Percentiles rank a stretch among this genome's conserved stretches.
Evolutionary conservation across 352 stramenopile genomes (phyloP).

Genomic region (Globisporangium nodosum): DNA sequence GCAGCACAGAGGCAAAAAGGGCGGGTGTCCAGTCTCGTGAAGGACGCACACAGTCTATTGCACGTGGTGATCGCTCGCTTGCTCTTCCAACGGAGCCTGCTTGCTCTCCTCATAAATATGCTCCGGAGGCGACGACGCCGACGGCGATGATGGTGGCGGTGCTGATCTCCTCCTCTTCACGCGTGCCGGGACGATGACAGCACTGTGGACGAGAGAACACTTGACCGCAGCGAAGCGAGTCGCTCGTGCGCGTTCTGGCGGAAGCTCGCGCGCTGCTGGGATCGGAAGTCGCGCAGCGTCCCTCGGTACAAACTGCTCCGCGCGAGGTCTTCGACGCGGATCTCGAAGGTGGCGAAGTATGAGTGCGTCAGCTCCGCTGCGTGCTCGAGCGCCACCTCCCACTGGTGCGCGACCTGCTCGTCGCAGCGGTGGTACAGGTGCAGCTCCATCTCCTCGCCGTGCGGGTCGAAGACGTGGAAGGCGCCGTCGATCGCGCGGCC

Average conservation of each 20-base stretch:
- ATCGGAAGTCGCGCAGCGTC: constrained; percentile 45
- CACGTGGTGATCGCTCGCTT: not conserved
- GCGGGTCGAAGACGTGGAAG: constrained; percentile 31
- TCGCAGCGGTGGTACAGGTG: constrained; percentile 41
- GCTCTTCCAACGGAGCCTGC: constrained; percentile 11
- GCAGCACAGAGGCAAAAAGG: constrained; percentile 11
- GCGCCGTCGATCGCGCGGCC: constrained; percentile 17
- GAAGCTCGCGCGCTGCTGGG: constrained; percentile 17
- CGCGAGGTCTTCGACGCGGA: constrained; percentile 58
- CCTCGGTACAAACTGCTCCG: constrained; percentile 61
- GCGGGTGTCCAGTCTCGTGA: constrained; percentile 13
- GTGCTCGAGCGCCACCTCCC: constrained; percentile 49
- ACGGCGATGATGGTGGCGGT: not conserved
- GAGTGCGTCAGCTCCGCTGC: constrained; percentile 48
- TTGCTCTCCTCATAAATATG: constrained; percentile 10
- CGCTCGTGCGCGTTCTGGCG: constrained; percentile 30
- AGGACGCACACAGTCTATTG: not conserved
- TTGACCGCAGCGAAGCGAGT: constrained; percentile 14
- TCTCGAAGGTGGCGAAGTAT: constrained; percentile 56
- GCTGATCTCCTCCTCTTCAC: not conserved
- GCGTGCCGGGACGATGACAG: not conserved
- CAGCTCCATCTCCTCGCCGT: constrained; percentile 35
- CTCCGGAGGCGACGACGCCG: not conserved
- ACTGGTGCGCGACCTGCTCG: constrained; percentile 17
- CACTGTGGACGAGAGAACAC: not conserved